phyloP scores from a whole-genome alignment of 352 stramenopile species.

The Phytophthora pinifolia region DNA sequence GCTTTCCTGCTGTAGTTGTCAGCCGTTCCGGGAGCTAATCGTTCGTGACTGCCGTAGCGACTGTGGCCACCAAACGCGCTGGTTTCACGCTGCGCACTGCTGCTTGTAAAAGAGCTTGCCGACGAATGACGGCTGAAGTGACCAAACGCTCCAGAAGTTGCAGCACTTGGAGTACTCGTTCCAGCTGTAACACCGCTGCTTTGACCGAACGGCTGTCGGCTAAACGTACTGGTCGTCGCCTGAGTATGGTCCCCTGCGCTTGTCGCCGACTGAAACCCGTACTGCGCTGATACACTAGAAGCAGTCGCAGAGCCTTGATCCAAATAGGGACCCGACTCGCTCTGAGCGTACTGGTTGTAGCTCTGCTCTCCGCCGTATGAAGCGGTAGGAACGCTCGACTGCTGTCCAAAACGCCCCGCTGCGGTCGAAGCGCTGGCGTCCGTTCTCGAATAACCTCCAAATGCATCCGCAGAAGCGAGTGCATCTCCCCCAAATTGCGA shows the following conservation, averaged over 20 bases:
- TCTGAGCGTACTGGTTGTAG: conserved; percentile 20
- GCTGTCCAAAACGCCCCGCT: conserved; percentile 20
- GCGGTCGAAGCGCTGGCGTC: conserved; percentile 3
- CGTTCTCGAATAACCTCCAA: conserved; percentile 21
- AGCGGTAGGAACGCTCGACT: conserved; percentile 9
- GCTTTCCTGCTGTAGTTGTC: conserved; percentile 23
- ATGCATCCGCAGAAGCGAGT: conserved; percentile 28
- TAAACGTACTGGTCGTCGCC: conserved; percentile 8
- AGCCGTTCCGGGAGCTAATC: conserved; percentile 12
- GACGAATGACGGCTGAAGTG: conserved; percentile 31
- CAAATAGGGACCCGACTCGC: conserved; percentile 7
- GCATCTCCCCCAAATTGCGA: conserved; percentile 28
- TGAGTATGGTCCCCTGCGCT: conserved; percentile 8
- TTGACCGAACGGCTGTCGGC: conserved; percentile 19
- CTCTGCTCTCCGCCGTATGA: conserved; percentile 17
- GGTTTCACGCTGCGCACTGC: conserved; percentile 10
- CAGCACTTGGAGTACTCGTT: neutral
- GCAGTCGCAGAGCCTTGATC: conserved; percentile 9
- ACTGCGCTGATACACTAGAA: conserved; percentile 6
- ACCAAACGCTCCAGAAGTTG: conserved; percentile 2
- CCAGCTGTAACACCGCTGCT: conserved; percentile 4
- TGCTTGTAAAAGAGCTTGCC: conserved; percentile 24
- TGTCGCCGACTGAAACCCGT: conserved; percentile 8
- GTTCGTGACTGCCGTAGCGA: conserved; percentile 16
- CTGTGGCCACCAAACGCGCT: conserved; percentile 17